Evolutionary conservation across 345 rosid genomes (phyloP).

Genomic region (Lepidium didymum): DNA sequence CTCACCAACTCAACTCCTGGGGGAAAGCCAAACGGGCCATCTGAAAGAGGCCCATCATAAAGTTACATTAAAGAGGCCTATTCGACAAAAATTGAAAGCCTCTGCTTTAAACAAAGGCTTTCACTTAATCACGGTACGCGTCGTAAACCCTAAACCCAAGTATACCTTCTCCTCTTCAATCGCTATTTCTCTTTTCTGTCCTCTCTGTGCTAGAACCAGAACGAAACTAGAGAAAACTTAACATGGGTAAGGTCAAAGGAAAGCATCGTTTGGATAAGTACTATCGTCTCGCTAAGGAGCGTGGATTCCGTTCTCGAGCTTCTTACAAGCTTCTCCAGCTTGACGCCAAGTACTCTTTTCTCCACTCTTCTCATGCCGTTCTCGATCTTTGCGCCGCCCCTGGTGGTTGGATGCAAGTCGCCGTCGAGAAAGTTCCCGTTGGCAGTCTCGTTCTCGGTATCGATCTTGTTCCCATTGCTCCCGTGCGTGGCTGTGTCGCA

Average conservation of each 20-base stretch:
- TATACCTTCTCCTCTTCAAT: not conserved
- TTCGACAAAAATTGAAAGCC: not conserved
- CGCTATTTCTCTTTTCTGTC: not conserved
- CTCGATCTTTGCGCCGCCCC: conserved; percentile 99
- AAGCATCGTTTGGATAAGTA: conserved; percentile 81
- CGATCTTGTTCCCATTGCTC: conserved; percentile 65
- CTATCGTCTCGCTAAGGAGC: conserved; percentile 78
- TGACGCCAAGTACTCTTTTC: conserved; percentile 59
- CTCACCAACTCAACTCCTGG: not conserved
- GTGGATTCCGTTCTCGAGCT: conserved; percentile 92
- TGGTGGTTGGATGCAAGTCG: conserved; percentile 98
- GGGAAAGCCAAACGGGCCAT: not conserved
- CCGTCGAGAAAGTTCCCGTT: conserved; percentile 78
- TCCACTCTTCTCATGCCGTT: conserved; percentile 57
- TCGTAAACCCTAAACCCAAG: conserved; percentile 22
- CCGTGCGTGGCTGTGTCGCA: conserved; percentile 60
- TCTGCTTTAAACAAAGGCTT: not conserved
- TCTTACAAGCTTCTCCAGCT: conserved; percentile 86
- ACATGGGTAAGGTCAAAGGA: conserved; percentile 73
- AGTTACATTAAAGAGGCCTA: not conserved
- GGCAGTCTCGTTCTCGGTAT: conserved; percentile 88
- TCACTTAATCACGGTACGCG: not conserved
- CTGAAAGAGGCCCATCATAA: not conserved
- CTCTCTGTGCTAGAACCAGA: not conserved
- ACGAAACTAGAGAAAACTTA: not conserved